Evolutionary conservation across 2,329 filamentous ascomycete species (phyloP).

Genomic region (Teratosphaeriaceae sp.): DNA sequence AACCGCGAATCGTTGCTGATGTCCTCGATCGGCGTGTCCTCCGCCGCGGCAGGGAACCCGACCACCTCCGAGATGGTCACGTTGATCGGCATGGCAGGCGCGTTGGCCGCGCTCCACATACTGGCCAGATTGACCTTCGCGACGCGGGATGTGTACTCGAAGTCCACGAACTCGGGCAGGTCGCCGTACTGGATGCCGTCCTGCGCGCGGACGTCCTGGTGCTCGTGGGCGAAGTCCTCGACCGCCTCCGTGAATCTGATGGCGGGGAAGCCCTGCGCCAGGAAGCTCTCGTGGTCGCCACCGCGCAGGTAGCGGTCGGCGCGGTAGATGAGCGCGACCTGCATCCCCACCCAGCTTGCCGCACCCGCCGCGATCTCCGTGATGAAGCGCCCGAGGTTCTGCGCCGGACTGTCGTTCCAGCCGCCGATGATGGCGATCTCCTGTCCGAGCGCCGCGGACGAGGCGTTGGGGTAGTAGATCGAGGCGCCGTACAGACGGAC

Average conservation of each 20-base stretch:
- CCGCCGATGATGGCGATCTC: slow-evolving; percentile 40
- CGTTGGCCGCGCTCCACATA: slow-evolving; percentile 48
- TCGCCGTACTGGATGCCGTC: slow-evolving; percentile 51
- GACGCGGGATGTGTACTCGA: slow-evolving; percentile 47
- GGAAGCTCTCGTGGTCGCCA: slow-evolving; percentile 51
- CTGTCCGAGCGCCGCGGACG: slow-evolving; percentile 33
- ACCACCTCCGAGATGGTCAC: slow-evolving; percentile 35
- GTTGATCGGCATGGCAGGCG: slow-evolving; percentile 45
- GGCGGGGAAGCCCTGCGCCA: slow-evolving; percentile 49
- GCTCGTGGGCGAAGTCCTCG: slow-evolving; percentile 53
- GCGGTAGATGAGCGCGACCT: slow-evolving; percentile 50
- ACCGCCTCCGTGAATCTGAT: slow-evolving; percentile 53
- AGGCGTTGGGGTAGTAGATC: slow-evolving; percentile 42
- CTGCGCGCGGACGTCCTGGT: slow-evolving; percentile 47
- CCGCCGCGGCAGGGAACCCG: slow-evolving; percentile 20
- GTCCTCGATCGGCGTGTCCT: slow-evolving; percentile 17
- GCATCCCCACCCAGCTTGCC: slow-evolving; percentile 48
- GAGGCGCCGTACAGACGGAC: slow-evolving; percentile 46
- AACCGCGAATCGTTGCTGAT: slow-evolving; percentile 44
- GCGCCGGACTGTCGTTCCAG: slow-evolving; percentile 50
- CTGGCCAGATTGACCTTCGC: slow-evolving; percentile 50
- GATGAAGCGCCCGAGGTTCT: slow-evolving; percentile 50
- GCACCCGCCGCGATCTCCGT: slow-evolving; percentile 49
- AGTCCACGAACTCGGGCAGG: slow-evolving; percentile 51
- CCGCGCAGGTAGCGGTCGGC: slow-evolving; percentile 51